A percentile compares a stretch with the other conserved stretches of the same genome.
phyloP scores from a whole-genome alignment of 495 filamentous ascomycete species.

The Chaetomium tenue region DNA sequence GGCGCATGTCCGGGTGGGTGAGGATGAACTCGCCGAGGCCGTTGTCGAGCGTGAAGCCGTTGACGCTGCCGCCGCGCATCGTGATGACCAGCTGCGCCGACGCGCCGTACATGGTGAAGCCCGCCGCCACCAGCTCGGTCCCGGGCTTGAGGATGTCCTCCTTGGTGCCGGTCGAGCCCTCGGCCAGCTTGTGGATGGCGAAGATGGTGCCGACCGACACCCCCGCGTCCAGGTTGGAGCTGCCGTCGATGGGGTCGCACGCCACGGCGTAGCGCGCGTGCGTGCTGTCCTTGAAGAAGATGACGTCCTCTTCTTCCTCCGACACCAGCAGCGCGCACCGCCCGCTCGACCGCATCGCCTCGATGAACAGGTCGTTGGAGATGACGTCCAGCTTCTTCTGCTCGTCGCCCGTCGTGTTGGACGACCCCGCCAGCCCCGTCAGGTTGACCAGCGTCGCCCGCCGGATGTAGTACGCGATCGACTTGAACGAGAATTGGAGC shows the following conservation, averaged over 20 bases:
- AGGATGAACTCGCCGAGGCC: conserved; percentile 97
- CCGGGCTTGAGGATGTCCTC: conserved; percentile 86
- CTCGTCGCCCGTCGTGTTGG: conserved; percentile 94
- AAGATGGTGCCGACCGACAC: conserved; percentile 99
- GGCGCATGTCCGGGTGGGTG: conserved; percentile 89
- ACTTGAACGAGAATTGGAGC: conserved; percentile 98
- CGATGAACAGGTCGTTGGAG: conserved; percentile 94
- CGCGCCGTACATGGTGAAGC: conserved; percentile 99
- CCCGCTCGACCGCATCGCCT: conserved; percentile 86
- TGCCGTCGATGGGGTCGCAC: conserved; percentile 97
- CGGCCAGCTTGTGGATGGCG: conserved; percentile 81
- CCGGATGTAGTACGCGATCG: conserved; percentile 98
- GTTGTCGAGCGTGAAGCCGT: conserved; percentile 96
- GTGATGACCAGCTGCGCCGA: conserved; percentile 95
- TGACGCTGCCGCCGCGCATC: conserved; percentile 89
- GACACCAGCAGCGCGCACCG: conserved; percentile 89
- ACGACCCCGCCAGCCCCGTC: conserved; percentile 88
- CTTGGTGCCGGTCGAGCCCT: conserved; percentile 65
- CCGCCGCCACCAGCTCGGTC: conserved; percentile 84
- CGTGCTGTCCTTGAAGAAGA: conserved; percentile 77
- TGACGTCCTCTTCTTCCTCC: conserved; percentile 91
- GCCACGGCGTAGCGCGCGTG: conserved; percentile 90
- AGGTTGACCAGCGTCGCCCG: conserved; percentile 96
- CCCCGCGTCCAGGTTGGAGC: conserved; percentile 94
- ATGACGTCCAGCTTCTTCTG: conserved; percentile 99